A percentile compares a stretch with the other conserved stretches of the same genome.
Evolutionary conservation across 495 filamentous ascomycete species (phyloP).

Genomic region (Trichoderma asperelloides): DNA sequence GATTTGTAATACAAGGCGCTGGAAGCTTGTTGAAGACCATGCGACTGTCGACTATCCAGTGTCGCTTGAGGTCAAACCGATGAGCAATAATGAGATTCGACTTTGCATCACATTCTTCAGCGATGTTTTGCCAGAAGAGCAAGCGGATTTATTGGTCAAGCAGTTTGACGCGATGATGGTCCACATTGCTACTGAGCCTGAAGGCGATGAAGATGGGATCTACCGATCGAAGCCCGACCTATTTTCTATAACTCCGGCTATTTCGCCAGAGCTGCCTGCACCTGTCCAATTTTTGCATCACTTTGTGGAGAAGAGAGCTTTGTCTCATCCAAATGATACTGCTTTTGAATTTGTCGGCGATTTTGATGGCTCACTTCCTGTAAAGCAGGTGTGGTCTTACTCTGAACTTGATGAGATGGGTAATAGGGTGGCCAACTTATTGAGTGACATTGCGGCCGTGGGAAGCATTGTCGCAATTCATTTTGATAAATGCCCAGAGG

Average conservation of each 20-base stretch:
- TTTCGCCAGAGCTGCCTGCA: conserved; percentile 30
- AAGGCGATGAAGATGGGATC: conserved; percentile 18
- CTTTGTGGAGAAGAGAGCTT: conserved; percentile 45
- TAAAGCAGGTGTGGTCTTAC: conserved; percentile 51
- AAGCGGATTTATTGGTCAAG: conserved; percentile 50
- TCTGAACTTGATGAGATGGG: conserved; percentile 48
- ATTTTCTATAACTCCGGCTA: conserved; percentile 48
- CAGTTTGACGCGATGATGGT: conserved; percentile 51
- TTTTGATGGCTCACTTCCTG: conserved; percentile 20
- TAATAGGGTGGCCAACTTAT: conserved; percentile 50
- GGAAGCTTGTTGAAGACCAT: conserved; percentile 26
- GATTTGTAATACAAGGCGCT: conserved; percentile 10
- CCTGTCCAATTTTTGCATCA: conserved; percentile 49
- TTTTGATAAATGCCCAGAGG: conserved; percentile 72
- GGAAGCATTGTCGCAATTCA: conserved; percentile 61
- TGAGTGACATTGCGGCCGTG: conserved; percentile 29
- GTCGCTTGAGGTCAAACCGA: conserved; percentile 63
- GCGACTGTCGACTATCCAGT: conserved; percentile 50
- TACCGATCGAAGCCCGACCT: conserved; percentile 21
- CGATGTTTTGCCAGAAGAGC: conserved; percentile 50
- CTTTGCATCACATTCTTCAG: conserved; percentile 54
- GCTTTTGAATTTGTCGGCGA: conserved; percentile 54
- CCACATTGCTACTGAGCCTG: conserved; percentile 32
- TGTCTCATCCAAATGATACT: conserved; percentile 30
- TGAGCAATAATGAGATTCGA: conserved; percentile 30